These are phyloP conservation scores for Parmales sp. DNA, from an alignment of 108 stramenopile species.

Conservation along the genomic window DNA sequence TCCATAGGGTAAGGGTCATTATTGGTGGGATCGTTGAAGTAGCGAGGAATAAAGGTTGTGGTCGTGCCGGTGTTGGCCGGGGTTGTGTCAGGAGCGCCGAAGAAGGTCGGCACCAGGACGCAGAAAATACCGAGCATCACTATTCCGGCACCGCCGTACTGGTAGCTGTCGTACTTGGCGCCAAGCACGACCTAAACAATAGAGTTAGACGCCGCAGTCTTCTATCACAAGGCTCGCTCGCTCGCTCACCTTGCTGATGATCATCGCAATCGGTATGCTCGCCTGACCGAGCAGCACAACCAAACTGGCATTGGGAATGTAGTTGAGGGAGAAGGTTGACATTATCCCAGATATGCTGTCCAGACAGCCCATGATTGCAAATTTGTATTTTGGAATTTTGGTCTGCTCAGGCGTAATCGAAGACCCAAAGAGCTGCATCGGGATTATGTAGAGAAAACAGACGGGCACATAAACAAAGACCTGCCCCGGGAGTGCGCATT, in stretches of 20 bases:
- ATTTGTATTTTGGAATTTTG: constrained; percentile 37
- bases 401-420: constrained; percentile 30
- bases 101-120: constrained; percentile 28
- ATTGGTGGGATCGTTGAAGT: too few species aligned
- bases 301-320: constrained; percentile 33
- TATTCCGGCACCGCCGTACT: constrained; percentile 33
- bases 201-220: not conserved
- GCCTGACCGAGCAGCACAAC: constrained; percentile 41
- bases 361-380: constrained; percentile 38
- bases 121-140: constrained; percentile 34
- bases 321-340: constrained; percentile 38
- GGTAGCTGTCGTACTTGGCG: constrained; percentile 22
- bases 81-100: constrained; percentile 10
- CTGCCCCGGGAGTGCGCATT: too few species aligned
- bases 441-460: constrained; percentile 39
- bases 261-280: constrained; percentile 41
- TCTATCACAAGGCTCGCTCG: too few species aligned
- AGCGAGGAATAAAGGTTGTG: too few species aligned
- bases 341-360: constrained; percentile 38
- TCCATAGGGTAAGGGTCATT: too few species aligned
- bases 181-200: too few species aligned
- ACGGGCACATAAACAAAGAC: constrained; percentile 37
- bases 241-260: too few species aligned
- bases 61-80: constrained; percentile 15
- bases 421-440: not conserved